Base-by-base conservation (phyloP, 202 grass and related monocot species). In the Panicum hallii region DNA sequence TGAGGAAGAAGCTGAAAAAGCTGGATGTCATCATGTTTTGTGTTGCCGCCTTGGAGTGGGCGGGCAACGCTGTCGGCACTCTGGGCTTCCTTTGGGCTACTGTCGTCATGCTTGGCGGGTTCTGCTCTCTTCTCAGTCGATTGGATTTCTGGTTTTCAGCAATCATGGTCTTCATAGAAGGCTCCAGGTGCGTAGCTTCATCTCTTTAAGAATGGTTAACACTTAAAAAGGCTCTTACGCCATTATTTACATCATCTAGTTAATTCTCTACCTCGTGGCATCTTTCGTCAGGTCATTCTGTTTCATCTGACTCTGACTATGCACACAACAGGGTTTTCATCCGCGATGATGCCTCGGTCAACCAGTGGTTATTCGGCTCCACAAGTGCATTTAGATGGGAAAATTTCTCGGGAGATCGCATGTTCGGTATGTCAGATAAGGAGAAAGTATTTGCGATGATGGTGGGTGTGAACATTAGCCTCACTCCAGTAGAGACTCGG, bases 321-420 rank as follows among this genome's bases (percentile, higher is more conserved):
- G 16, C 36, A 11, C 40, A 6, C 4, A 45, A 69, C 45, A 50
- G 69, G 45, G 22, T 49, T 72, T 72, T 49, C 22, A 16, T 72
- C 13, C 69, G 69, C 23, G 17, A 9, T 1, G 69, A 72, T 50
- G 69, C 26, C 13, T 32, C 7, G 1, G 26, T 32, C 23, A 50
- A 17, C 45, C 69, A 32, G 69, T 49, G 69, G 69, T 5, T 72
- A 30, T 72, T 72, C 26, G 22, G 69, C 69, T 72, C 69, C 69
- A 72, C 69, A 0, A 15, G 45, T 0, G 69, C 69, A 17, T 9
- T 72, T 13, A 49, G 22, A 49, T 49, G 22, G 43, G 22, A 28
- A 19, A 7, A 10, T 42, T 13, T 67, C 43, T 30, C 26, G 26
- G 26, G 26, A 26, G 26, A 26, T 26, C 26, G 26, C 26, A 26